Percentiles rank a stretch among this genome's conserved stretches.
Evolutionary conservation across 441 rosid genomes (phyloP).

Genomic region (Viola pubescens): DNA sequence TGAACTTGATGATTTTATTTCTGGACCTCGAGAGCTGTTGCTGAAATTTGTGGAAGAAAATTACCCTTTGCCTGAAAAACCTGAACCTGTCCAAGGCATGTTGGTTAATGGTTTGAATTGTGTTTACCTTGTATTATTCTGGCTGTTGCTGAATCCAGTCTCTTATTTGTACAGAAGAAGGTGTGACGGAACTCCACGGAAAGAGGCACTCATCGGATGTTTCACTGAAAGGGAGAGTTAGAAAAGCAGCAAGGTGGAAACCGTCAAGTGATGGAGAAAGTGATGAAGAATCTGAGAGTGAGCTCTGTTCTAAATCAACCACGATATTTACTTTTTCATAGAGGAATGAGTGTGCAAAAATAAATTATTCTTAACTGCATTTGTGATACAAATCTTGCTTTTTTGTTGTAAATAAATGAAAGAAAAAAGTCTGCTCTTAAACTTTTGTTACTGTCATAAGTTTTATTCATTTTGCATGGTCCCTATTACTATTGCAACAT

Average conservation of each 20-base stretch:
- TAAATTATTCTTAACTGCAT: background rate
- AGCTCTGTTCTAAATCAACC: constrained; percentile 26
- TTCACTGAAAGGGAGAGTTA: constrained; percentile 87
- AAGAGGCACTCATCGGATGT: constrained; percentile 96
- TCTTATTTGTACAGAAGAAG: constrained; percentile 58
- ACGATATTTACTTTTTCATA: background rate
- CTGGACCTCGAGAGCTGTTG: constrained; percentile 97
- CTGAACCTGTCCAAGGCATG: constrained; percentile 86
- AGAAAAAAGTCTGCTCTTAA: background rate
- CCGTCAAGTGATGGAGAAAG: constrained; percentile 87
- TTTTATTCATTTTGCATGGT: background rate
- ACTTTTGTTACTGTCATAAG: background rate
- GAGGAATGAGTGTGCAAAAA: constrained; percentile 3
- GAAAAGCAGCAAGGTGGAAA: constrained; percentile 89
- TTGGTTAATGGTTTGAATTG: constrained; percentile 19
- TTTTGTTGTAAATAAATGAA: background rate
- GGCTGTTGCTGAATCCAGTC: background rate
- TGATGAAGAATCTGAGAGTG: constrained; percentile 78
- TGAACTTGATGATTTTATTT: constrained; percentile 98
- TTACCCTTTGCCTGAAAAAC: constrained; percentile 94
- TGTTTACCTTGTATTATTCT: constrained; percentile 11
- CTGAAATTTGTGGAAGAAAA: constrained; percentile 97
- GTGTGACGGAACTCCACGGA: constrained; percentile 79
- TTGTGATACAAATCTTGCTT: background rate
- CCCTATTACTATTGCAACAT: too few species aligned